Evolutionary conservation across 257 asterid species (phyloP).

Genomic region (Solanum ossicruentum): DNA sequence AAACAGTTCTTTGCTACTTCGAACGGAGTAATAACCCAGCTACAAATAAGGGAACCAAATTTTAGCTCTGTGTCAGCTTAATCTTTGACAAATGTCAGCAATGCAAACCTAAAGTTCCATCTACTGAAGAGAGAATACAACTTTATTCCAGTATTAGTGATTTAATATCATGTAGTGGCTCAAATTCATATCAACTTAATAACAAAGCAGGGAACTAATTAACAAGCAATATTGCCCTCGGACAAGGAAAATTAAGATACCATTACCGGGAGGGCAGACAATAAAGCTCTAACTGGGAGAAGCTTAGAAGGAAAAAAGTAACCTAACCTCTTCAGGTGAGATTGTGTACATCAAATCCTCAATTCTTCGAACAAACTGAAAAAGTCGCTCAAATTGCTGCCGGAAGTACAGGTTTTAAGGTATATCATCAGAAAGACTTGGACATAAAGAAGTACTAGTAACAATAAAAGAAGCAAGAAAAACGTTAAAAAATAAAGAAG

Average conservation of each 20-base stretch:
- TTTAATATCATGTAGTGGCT: not conserved
- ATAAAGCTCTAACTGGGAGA: not conserved
- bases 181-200: not conserved
- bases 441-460: not conserved
- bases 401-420: not conserved
- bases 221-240: not conserved
- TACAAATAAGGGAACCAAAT: not conserved
- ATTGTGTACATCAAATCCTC: constrained; percentile 69
- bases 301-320: not conserved
- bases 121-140: not conserved
- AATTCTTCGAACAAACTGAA: constrained; percentile 84
- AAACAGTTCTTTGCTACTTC: not conserved
- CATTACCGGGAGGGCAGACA: not conserved
- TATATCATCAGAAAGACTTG: not conserved
- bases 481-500: not conserved
- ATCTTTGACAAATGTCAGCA: not conserved
- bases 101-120: not conserved
- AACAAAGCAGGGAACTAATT: not conserved
- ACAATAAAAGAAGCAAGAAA: not conserved
- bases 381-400: constrained; percentile 94
- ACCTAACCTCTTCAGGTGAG: constrained; percentile 75
- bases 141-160: not conserved
- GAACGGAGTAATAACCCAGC: not conserved
- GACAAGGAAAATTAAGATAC: not conserved
- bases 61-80: not conserved